Conservation (phyloP, 345 rosid species). For the Odontarrhena argentea region DNA sequence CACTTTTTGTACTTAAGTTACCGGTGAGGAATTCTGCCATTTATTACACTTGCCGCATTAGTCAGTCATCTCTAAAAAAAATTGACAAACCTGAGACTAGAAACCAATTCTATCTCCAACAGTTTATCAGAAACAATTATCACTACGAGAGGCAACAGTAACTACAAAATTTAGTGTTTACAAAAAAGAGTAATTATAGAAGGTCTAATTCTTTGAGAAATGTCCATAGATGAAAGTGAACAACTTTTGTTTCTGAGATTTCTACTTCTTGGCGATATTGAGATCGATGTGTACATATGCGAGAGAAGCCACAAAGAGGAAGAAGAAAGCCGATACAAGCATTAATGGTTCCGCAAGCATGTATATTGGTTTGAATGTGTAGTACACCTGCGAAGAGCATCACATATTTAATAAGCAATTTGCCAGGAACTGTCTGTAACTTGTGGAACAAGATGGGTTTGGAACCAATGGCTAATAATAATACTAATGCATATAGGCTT, state of each 20-base stretch:
- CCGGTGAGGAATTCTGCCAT: too few relatives aligned
- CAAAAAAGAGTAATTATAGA: neutral
- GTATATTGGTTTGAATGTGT: conserved; percentile 88
- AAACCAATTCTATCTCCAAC: conserved; percentile 10
- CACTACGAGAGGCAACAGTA: conserved; percentile 3
- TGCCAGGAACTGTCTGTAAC: too few relatives aligned
- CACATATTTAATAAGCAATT: conserved; percentile 1
- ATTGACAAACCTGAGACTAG: neutral
- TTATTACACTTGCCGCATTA: too few relatives aligned
- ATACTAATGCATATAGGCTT: too few relatives aligned
- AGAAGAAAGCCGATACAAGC: conserved; percentile 78
- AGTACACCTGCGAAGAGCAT: conserved; percentile 67
- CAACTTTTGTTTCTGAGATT: conserved; percentile 20
- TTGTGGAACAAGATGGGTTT: too few relatives aligned
- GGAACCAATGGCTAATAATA: too few relatives aligned
- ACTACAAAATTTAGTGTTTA: conserved; percentile 33
- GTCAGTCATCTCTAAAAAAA: neutral
- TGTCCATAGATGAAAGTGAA: conserved; percentile 28
- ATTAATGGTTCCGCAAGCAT: conserved; percentile 98
- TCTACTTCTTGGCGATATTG: conserved; percentile 50
- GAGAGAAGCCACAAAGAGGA: conserved; percentile 68
- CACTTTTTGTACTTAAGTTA: too few relatives aligned
- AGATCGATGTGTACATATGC: conserved; percentile 86
- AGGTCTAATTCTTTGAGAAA: conserved; percentile 16
- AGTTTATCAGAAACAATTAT: conserved; percentile 6